phyloP scores from a whole-genome alignment of 169 alveolate species.

The Cystoisospora suis region DNA sequence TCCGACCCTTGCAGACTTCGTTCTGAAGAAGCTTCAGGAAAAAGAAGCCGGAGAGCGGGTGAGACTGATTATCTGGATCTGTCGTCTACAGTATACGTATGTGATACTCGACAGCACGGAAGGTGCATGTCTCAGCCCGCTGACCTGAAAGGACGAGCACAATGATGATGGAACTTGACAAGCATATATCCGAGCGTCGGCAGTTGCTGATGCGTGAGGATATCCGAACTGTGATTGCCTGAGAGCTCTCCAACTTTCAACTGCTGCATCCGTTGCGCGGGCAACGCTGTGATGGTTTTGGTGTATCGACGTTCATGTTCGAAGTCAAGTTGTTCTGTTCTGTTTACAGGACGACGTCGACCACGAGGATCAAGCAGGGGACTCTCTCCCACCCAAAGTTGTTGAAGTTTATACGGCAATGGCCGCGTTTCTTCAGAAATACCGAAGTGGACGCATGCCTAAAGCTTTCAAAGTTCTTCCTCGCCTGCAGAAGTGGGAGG shows the following conservation, averaged over 20 bases:
- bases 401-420: conserved; percentile 67
- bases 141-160: background rate
- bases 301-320: no score
- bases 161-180: background rate
- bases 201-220: background rate
- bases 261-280: no score
- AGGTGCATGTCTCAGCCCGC: background rate
- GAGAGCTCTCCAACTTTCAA: no score
- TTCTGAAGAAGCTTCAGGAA: background rate
- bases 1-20: conserved; percentile 11
- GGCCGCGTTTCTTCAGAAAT: conserved; percentile 79
- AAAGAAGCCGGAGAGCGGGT: background rate
- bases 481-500: conserved; percentile 91
- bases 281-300: no score
- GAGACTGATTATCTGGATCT: no score
- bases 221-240: no score
- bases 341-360: no score
- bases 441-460: conserved; percentile 91
- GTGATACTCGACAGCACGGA: background rate
- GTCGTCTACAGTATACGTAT: background rate
- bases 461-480: conserved; percentile 92
- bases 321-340: no score
- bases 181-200: background rate
- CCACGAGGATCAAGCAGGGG: background rate
- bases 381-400: conserved; percentile 57